phyloP scores from a whole-genome alignment of 768 basidiomycete species.

The Lentinula lateritia region DNA sequence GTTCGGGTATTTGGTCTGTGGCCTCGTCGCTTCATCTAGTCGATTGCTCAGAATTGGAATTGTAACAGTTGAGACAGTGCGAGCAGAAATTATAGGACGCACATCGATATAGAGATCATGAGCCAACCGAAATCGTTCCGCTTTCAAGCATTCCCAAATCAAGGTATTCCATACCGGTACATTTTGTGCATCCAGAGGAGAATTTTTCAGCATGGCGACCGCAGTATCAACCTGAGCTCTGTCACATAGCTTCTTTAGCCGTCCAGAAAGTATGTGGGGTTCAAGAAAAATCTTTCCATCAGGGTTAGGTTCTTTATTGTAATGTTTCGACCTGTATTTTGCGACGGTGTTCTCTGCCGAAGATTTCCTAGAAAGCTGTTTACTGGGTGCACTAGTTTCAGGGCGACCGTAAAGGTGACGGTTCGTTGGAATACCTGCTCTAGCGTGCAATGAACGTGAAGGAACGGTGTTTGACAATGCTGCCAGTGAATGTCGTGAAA shows the following conservation, averaged over 20 bases:
- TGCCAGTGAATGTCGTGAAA: background rate
- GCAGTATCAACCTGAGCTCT: conserved; percentile 57
- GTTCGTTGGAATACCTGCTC: background rate
- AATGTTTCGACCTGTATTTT: conserved; percentile 6
- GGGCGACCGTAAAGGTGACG: background rate
- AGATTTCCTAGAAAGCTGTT: background rate
- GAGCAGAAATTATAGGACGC: conserved; percentile 9
- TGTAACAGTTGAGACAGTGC: background rate
- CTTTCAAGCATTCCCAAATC: conserved; percentile 60
- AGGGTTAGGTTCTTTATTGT: background rate
- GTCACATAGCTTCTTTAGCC: conserved; percentile 55
- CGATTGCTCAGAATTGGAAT: background rate
- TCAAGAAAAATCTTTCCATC: conserved; percentile 33
- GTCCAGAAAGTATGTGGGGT: conserved; percentile 55
- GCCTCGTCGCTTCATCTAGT: conserved; percentile 81
- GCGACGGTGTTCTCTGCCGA: background rate
- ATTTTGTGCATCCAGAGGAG: conserved; percentile 73
- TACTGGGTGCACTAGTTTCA: background rate
- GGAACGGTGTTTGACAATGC: background rate
- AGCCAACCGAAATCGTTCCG: conserved; percentile 48
- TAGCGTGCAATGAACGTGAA: background rate
- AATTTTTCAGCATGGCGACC: conserved; percentile 56
- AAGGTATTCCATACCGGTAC: conserved; percentile 75
- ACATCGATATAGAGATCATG: conserved; percentile 72
- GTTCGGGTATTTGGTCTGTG: conserved; percentile 65